Conservation (phyloP, 306 rosid genomes). For the Fragaria vesca region DNA sequence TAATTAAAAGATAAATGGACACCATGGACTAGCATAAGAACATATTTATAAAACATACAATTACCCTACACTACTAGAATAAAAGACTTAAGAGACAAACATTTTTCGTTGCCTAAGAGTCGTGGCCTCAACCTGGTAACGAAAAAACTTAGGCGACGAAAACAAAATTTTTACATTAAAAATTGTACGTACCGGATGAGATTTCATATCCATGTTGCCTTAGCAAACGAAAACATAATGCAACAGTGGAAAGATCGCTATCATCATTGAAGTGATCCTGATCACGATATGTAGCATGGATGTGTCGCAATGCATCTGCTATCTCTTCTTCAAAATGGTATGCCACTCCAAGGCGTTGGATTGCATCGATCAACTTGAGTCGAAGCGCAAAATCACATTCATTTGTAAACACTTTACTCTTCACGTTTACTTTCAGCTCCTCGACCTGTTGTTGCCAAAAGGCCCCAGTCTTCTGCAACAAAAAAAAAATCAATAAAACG, state of each 20-base stretch:
- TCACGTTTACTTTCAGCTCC: slow-evolving; percentile 31
- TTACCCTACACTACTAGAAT: background rate
- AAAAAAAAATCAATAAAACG: background rate
- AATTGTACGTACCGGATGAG: slow-evolving; percentile 5
- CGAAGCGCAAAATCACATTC: background rate
- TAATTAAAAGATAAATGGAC: no score
- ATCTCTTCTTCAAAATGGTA: slow-evolving; percentile 40
- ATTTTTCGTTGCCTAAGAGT: no score
- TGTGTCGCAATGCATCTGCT: slow-evolving; percentile 16
- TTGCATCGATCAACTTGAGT: slow-evolving; percentile 14
- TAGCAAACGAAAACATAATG: slow-evolving; percentile 15
- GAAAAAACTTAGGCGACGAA: no score
- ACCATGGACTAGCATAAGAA: background rate
- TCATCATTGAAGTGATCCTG: background rate
- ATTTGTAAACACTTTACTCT: slow-evolving; percentile 1
- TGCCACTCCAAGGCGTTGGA: slow-evolving; percentile 27
- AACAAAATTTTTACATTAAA: no score
- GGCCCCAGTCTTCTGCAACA: background rate
- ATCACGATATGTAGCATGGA: background rate
- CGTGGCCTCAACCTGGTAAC: no score
- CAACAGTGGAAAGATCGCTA: slow-evolving; percentile 4
- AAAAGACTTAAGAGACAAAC: no score
- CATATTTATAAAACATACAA: no score
- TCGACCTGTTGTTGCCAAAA: slow-evolving; percentile 10
- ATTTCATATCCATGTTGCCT: slow-evolving; percentile 2